These are phyloP conservation scores for Vigna radiata DNA, from an alignment of 306 rosid genomes.

Conservation along the genomic window DNA sequence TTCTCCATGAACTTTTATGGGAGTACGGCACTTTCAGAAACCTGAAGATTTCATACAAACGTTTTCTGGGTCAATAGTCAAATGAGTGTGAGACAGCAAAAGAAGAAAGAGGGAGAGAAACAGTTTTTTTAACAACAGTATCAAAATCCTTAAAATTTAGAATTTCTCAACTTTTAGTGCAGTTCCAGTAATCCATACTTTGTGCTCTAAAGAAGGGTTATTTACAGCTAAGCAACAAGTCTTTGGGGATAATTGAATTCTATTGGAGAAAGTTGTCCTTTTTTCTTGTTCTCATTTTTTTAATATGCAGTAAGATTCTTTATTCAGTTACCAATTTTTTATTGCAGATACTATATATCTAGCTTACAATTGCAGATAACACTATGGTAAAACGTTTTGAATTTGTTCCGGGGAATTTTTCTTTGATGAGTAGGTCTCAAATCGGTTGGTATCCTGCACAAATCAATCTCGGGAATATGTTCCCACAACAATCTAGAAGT, in stretches of 20 bases:
- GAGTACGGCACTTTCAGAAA: neutral
- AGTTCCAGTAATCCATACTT: slow-evolving; percentile 7
- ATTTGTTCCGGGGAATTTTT: slow-evolving; percentile 30
- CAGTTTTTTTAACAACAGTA: neutral
- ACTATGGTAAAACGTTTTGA: slow-evolving; percentile 11
- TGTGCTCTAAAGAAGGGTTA: slow-evolving; percentile 18
- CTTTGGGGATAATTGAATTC: slow-evolving; percentile 39
- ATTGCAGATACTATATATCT: slow-evolving; percentile 27
- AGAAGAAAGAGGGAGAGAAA: neutral
- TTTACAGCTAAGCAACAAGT: slow-evolving; percentile 31
- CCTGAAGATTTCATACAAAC: neutral
- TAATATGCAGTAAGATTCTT: slow-evolving; percentile 36
- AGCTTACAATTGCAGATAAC: slow-evolving; percentile 44
- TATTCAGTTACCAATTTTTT: slow-evolving; percentile 31
- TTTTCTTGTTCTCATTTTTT: neutral
- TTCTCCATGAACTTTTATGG: neutral
- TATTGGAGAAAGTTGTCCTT: slow-evolving; percentile 31
- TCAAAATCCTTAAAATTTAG: neutral
- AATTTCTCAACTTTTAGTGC: neutral
- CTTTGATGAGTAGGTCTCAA: slow-evolving; percentile 37
- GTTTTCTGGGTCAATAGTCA: neutral
- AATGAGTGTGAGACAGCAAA: neutral
- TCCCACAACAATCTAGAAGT: slow-evolving; percentile 34
- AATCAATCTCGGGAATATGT: slow-evolving; percentile 47
- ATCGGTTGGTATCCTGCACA: slow-evolving; percentile 40